Percentiles rank a stretch among this genome's conserved stretches.
Conservation (phyloP, 179 eudicot species). For the Camellia oleifera region DNA sequence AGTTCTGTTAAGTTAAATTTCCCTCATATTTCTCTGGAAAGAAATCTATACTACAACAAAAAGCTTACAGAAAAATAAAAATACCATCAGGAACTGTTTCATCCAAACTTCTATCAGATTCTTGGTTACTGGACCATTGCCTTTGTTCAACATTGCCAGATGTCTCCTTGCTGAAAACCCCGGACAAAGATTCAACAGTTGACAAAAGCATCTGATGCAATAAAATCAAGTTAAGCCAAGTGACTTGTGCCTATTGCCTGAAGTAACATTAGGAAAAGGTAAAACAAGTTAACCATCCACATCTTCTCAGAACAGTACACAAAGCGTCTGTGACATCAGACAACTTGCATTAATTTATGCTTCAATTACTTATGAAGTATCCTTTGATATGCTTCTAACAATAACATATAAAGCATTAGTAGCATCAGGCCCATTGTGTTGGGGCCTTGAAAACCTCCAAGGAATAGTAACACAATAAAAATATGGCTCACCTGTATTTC, state of each 20-base stretch:
- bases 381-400: neutral
- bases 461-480: neutral
- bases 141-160: constrained; percentile 32
- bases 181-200: constrained; percentile 54
- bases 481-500: constrained; percentile 65
- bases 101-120: constrained; percentile 42
- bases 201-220: constrained; percentile 64
- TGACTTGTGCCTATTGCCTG: constrained; percentile 4
- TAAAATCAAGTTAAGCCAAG: constrained; percentile 23
- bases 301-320: neutral
- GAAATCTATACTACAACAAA: constrained; percentile 14
- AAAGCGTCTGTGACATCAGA: neutral
- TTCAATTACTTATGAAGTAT: neutral
- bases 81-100: constrained; percentile 78
- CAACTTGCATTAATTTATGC: neutral
- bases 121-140: constrained; percentile 38
- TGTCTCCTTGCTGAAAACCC: constrained; percentile 36
- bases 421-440: neutral
- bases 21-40: constrained; percentile 12
- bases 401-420: neutral
- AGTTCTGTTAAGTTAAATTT: constrained; percentile 18
- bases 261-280: neutral
- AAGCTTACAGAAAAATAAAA: constrained; percentile 9
- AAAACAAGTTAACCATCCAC: neutral
- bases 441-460: neutral